These are phyloP conservation scores for Coemansia sp. DNA, from an alignment of 192 early-diverging fungal genomes.

Conservation along the genomic window DNA sequence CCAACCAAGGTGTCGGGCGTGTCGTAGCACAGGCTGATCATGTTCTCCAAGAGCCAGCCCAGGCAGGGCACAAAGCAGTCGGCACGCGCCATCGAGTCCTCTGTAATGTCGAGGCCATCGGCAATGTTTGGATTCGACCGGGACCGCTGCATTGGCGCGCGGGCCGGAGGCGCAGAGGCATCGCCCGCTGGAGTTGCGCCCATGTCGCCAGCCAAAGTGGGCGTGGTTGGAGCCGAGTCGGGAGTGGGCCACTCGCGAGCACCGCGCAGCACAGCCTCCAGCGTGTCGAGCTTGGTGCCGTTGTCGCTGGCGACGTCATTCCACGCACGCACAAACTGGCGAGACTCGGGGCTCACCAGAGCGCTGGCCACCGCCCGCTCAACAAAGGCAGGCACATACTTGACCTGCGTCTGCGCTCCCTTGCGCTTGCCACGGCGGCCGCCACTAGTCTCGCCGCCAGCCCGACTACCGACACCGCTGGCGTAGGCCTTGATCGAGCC, in stretches of 20 bases:
- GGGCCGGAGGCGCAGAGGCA: neutral
- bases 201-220: neutral
- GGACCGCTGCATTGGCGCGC: slow-evolving; percentile 27
- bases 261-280: slow-evolving; percentile 59
- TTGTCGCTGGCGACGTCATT: slow-evolving; percentile 56
- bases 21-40: slow-evolving; percentile 68
- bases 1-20: slow-evolving; percentile 58
- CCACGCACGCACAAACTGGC: slow-evolving; percentile 66
- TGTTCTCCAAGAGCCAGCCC: slow-evolving; percentile 73
- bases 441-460: slow-evolving; percentile 14
- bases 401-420: slow-evolving; percentile 31
- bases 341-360: slow-evolving; percentile 68
- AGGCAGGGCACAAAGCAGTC: slow-evolving; percentile 62
- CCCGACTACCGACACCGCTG: slow-evolving; percentile 11
- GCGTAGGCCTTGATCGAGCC: slow-evolving; percentile 27
- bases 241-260: slow-evolving; percentile 44
- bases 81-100: slow-evolving; percentile 37
- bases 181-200: neutral
- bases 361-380: slow-evolving; percentile 68
- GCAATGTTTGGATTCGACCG: slow-evolving; percentile 24
- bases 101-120: slow-evolving; percentile 29
- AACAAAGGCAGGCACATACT: slow-evolving; percentile 67
- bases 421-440: slow-evolving; percentile 42
- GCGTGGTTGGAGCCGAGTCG: slow-evolving; percentile 25
- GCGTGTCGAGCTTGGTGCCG: slow-evolving; percentile 47